These are phyloP conservation scores for Suhomyces sp. DNA, from an alignment of 805 yeast genomes.

Conservation along the genomic window DNA sequence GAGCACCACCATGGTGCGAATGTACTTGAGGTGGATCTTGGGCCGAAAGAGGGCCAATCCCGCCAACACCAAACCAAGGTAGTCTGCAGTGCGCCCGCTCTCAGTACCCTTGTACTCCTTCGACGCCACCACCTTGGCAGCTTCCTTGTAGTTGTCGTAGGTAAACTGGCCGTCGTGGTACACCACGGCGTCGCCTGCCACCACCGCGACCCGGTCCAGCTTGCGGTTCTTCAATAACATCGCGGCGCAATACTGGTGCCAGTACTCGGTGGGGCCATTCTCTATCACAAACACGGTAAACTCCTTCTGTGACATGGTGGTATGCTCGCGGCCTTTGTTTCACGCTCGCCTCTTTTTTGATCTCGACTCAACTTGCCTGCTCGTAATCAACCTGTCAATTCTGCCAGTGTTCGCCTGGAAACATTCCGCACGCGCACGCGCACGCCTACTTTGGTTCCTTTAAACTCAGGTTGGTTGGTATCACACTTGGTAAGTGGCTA, in stretches of 20 bases:
- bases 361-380: neutral
- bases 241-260: constrained; percentile 14
- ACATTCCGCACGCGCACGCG: neutral
- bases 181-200: constrained; percentile 6
- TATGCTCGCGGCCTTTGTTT: neutral
- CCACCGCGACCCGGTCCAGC: constrained; percentile 17
- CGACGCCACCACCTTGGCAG: neutral
- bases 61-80: constrained; percentile 12
- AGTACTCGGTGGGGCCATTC: constrained; percentile 5
- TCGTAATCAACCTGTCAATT: neutral
- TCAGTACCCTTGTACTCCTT: neutral
- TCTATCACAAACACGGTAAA: constrained; percentile 21
- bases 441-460: neutral
- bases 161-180: constrained; percentile 12
- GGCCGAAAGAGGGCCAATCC: constrained; percentile 16
- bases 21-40: constrained; percentile 17
- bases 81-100: neutral
- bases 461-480: neutral
- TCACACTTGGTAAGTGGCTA: neutral
- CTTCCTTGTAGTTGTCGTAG: constrained; percentile 13
- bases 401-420: neutral
- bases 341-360: constrained; percentile 1
- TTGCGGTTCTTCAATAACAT: constrained; percentile 19
- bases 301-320: constrained; percentile 18
- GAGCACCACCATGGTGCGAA: constrained; percentile 18